Evolutionary conservation across 2,329 filamentous ascomycete species (phyloP), one percentile per base, ranked within the genome.

Genomic region (Trichoderma sp.): DNA sequence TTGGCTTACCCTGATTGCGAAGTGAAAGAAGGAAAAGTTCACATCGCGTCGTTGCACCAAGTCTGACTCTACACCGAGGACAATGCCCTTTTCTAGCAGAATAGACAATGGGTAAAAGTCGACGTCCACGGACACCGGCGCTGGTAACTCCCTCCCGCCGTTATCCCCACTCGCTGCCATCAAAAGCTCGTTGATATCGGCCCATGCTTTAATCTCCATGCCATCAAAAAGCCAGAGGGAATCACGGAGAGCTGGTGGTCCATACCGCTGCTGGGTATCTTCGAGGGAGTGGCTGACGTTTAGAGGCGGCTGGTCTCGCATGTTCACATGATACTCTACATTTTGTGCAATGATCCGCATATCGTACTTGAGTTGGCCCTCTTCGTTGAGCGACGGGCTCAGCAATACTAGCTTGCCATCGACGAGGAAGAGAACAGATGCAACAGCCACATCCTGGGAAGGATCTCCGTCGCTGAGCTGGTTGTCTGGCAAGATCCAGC

Each of bases 291-390:
- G 78, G 35, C 76, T 85, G 76, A 76, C 79, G 76, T 79, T 85
- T 77, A 85, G 79, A 78, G 84, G 66, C 7, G 91, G 91, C 80
- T 97, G 94, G 81, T 99, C 97, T 78, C 95, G 92, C 91, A 97
- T 97, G 80, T 97, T 91, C 72, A 93, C 93, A 82, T 98, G 98
- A 80, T 97, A 98, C 83, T 99, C 97, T 56, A 98, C 95, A 80
- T 97, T 97, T 80, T 98, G 95, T 14, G 95, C 95, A 81, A 99
- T 93, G 76, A 98, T 93, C 11, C 95, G 93, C 97, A 99, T 99
- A 81, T 98, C 96, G 81, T 99, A 99, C 85, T 98, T 98, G 69
- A 98, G 88, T 79, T 95, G 93, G 6, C 94, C 94, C 60, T 93
- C 91, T 66, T 94, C 93, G 69, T 94, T 95, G 6, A 94, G 87